Evolutionary conservation across 2,329 filamentous ascomycete genomes (phyloP), one percentile per base, ranked within the genome.

Genomic region (Colletotrichum tropicale): DNA sequence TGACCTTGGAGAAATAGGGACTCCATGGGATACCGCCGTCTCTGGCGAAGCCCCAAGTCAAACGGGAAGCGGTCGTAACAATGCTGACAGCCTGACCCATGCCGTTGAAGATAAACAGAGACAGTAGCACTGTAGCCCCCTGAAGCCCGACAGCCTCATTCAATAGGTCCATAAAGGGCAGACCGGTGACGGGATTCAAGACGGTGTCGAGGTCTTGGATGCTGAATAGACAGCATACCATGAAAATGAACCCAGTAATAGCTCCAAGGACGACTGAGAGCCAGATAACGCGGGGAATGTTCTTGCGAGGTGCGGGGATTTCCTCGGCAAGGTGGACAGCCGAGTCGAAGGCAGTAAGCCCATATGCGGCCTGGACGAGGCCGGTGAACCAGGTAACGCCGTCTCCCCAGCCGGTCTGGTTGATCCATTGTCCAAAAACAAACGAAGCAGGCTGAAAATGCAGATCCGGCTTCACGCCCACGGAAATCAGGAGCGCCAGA

Each of bases 321-420:
- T 91, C 89, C 76, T 91, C 90, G 2, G 89, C 87, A 84, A 92
- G 87, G 78, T 92, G 90, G 48, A 91, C 89, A 43, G 90, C 89
- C 0, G 89, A 88, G 78, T 91, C 90, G 74, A 91, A 91, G 2
- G 89, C 90, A 0, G 89, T 90, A 13, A 91, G 81, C 3, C 88
- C 89, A 70, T 91, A 91, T 0, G 89, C 90, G 1, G 88, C 87
- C 77, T 91, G 90, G 0, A 91, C 85, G 2, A 92, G 86, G 7
- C 90, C 90, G 0, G 88, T 87, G 76, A 91, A 91, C 89, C 89
- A 91, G n/a, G 88, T 87, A 0, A 91, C 87, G 1, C 89, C 89
- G 60, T 90, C 85, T 3, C 83, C 81, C 89, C 89, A 91, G 18
- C 89, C 86, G 0, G 86, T 88, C 67, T 86, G 79, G 78, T 88